These are phyloP conservation scores for Lyophyllum semitale DNA, from an alignment of 768 basidiomycete genomes.

Conservation along the genomic window DNA sequence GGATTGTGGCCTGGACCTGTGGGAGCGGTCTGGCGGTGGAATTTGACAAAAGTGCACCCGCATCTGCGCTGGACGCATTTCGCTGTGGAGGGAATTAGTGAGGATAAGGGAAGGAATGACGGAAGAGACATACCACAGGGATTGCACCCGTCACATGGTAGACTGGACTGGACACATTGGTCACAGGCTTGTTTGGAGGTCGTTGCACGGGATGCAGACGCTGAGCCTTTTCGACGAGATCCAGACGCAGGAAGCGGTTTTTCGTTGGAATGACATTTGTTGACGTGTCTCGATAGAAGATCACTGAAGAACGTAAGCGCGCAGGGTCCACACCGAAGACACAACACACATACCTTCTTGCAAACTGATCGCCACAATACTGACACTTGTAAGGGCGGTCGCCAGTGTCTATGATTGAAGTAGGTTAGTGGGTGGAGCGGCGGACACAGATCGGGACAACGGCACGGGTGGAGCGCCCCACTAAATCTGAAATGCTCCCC, in stretches of 20 bases:
- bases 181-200: conserved; percentile 86
- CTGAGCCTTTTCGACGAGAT: conserved; percentile 64
- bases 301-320: conserved; percentile 48
- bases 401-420: conserved; percentile 71
- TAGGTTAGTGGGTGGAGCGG: conserved; percentile 1
- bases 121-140: conserved; percentile 62
- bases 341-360: conserved; percentile 62
- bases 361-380: conserved; percentile 88
- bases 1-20: conserved; percentile 69
- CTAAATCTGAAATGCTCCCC: background rate
- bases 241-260: conserved; percentile 47
- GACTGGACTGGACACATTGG: conserved; percentile 74
- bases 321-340: background rate
- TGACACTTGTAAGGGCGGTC: conserved; percentile 90
- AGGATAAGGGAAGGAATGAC: background rate
- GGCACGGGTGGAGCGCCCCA: conserved; percentile 5
- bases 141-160: conserved; percentile 79
- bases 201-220: conserved; percentile 68
- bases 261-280: conserved; percentile 85
- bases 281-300: conserved; percentile 81
- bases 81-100: conserved; percentile 40
- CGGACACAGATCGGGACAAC: conserved; percentile 10
- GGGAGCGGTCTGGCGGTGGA: conserved; percentile 80
- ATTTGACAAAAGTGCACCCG: conserved; percentile 81
- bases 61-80: conserved; percentile 74